Evolutionary conservation across 306 rosid species (phyloP).

Genomic region (Citrullus mucosospermus): DNA sequence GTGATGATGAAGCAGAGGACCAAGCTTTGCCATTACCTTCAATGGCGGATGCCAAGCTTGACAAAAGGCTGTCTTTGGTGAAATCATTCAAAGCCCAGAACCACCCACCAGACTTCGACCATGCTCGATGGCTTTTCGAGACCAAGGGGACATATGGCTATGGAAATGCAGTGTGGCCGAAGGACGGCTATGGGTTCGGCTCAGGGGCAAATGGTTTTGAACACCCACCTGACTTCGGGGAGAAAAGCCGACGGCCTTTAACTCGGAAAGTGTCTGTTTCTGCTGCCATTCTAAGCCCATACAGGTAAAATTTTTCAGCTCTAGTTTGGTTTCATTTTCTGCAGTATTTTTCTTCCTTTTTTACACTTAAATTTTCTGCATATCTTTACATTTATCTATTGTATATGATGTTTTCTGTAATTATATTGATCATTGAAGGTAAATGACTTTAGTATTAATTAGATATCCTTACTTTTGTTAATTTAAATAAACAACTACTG

Average conservation of each 20-base stretch:
- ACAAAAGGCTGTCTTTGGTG: conserved; percentile 65
- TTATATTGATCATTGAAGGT: no score
- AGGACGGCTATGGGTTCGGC: conserved; percentile 47
- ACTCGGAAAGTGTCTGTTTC: conserved; percentile 61
- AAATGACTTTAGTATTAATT: no score
- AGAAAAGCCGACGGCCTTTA: conserved; percentile 50
- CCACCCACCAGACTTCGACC: conserved; percentile 63
- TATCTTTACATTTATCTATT: no score
- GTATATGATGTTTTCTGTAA: no score
- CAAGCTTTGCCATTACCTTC: conserved; percentile 65
- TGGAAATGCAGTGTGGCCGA: conserved; percentile 87
- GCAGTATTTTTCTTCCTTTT: no score
- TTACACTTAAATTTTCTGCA: no score
- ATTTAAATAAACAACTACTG: no score
- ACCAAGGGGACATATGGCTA: conserved; percentile 82
- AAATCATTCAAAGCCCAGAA: conserved; percentile 64
- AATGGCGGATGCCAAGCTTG: conserved; percentile 57
- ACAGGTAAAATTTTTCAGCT: conserved; percentile 27
- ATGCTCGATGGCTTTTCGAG: conserved; percentile 72
- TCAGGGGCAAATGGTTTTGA: conserved; percentile 55
- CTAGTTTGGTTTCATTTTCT: no score
- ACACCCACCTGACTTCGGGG: conserved; percentile 52
- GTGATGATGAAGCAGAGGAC: conserved; percentile 55
- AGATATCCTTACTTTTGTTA: no score
- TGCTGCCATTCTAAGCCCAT: conserved; percentile 75